Evolutionary conservation across 148 eudicot genomes (phyloP).

Genomic region (Chenopodium album): DNA sequence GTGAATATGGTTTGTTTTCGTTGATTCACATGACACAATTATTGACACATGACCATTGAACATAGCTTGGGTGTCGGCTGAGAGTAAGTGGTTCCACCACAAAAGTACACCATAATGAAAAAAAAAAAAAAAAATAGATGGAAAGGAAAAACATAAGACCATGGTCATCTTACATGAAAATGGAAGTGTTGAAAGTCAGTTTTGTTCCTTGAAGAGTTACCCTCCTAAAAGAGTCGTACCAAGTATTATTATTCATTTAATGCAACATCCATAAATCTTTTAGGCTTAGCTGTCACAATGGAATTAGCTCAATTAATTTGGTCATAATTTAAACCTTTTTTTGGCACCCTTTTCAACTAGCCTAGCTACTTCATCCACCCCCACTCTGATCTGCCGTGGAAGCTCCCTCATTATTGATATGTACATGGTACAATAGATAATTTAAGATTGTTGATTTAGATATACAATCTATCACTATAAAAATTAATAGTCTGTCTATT

Average conservation of each 20-base stretch:
- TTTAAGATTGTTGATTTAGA: no score
- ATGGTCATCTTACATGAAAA: conserved; percentile 3
- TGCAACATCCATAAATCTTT: not conserved
- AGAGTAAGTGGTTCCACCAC: no score
- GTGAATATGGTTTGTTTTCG: not conserved
- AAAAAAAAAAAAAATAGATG: not conserved
- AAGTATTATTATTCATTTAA: not conserved
- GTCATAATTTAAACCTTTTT: not conserved
- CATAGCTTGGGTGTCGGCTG: no score
- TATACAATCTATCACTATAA: no score
- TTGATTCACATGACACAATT: not conserved
- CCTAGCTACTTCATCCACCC: not conserved
- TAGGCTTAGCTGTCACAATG: not conserved
- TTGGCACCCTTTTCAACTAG: conserved; percentile 12
- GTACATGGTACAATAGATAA: not conserved
- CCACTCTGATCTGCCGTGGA: not conserved
- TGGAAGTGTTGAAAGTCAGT: not conserved
- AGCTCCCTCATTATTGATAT: not conserved
- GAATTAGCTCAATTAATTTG: not conserved
- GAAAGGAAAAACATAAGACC: not conserved
- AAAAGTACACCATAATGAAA: no score
- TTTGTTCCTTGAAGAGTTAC: not conserved
- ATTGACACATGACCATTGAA: not conserved
- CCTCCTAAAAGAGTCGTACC: not conserved
- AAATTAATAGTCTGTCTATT: no score